Conservation (phyloP, 2,329 filamentous ascomycete species). For the Periconia sp. region DNA sequence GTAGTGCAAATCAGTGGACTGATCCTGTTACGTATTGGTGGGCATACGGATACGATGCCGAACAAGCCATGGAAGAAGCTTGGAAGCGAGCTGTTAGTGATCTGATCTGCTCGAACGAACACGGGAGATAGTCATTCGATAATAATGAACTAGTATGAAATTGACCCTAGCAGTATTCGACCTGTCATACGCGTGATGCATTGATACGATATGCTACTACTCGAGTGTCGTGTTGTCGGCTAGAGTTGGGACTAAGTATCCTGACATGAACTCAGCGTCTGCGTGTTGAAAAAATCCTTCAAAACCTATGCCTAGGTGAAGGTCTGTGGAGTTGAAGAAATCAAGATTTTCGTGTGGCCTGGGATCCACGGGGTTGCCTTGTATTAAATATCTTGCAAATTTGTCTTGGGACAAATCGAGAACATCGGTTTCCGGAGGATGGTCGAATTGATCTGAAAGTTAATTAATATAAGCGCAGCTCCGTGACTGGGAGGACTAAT, state of each 20-base stretch:
- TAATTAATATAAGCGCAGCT: too few species aligned
- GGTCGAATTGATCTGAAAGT: too few species aligned
- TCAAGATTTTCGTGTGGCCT: too few species aligned
- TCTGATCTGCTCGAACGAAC: background rate
- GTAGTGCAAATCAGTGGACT: conserved; percentile 57
- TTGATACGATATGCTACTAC: too few species aligned
- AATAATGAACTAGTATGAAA: too few species aligned
- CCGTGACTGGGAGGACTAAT: too few species aligned
- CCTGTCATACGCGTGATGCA: too few species aligned
- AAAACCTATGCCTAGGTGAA: conserved; percentile 13
- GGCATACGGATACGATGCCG: conserved; percentile 58
- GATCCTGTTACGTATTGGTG: conserved; percentile 55
- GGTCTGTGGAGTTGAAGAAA: too few species aligned
- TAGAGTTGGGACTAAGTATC: background rate
- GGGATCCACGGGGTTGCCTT: too few species aligned
- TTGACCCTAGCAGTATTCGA: too few species aligned
- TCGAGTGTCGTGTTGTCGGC: background rate
- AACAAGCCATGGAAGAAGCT: conserved; percentile 38
- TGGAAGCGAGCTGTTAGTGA: conserved; percentile 7
- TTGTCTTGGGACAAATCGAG: conserved; percentile 8
- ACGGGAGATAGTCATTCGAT: too few species aligned
- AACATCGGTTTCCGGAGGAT: background rate
- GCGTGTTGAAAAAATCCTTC: conserved; percentile 8
- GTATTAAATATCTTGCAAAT: conserved; percentile 14
- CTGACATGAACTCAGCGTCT: conserved; percentile 2